Conservation (phyloP, 768 basidiomycete species). For the Termitomyces eurrhizus region DNA sequence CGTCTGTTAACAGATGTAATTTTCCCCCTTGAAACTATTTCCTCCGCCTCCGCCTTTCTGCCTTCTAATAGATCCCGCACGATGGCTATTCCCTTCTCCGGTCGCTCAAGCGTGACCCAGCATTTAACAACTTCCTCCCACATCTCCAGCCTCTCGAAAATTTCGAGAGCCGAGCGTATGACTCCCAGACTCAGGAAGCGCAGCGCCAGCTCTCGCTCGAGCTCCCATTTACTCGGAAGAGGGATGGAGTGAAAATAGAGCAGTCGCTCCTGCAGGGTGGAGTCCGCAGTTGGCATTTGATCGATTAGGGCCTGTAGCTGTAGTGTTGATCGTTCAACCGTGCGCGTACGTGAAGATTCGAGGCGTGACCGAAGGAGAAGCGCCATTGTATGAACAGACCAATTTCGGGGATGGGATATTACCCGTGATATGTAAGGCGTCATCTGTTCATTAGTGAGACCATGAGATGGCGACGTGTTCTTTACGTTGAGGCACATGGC, state of each 20-base stretch:
- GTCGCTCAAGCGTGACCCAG: constrained; percentile 75
- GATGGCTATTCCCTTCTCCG: constrained; percentile 73
- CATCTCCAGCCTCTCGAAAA: constrained; percentile 94
- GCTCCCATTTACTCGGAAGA: constrained; percentile 88
- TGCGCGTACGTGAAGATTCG: constrained; percentile 84
- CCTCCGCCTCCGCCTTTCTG: constrained; percentile 77
- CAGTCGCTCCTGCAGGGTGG: constrained; percentile 68
- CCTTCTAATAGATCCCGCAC: constrained; percentile 87
- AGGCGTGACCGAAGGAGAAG: constrained; percentile 90
- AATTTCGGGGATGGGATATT: constrained; percentile 85
- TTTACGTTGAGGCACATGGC: constrained; percentile 87
- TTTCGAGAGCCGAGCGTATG: constrained; percentile 84
- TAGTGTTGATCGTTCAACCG: constrained; percentile 87
- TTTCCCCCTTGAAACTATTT: constrained; percentile 60
- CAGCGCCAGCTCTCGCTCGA: constrained; percentile 86
- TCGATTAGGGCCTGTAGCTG: constrained; percentile 96
- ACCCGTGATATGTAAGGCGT: constrained; percentile 87
- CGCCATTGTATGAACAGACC: constrained; percentile 97
- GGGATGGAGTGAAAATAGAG: constrained; percentile 76
- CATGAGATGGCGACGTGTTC: constrained; percentile 86
- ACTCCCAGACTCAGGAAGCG: constrained; percentile 86
- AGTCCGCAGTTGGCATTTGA: constrained; percentile 91
- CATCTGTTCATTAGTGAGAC: constrained; percentile 91
- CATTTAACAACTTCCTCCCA: constrained; percentile 97
- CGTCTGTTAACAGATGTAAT: constrained; percentile 37